Conservation (phyloP, 2,329 filamentous ascomycete genomes). For the Aureobasidium lini region DNA sequence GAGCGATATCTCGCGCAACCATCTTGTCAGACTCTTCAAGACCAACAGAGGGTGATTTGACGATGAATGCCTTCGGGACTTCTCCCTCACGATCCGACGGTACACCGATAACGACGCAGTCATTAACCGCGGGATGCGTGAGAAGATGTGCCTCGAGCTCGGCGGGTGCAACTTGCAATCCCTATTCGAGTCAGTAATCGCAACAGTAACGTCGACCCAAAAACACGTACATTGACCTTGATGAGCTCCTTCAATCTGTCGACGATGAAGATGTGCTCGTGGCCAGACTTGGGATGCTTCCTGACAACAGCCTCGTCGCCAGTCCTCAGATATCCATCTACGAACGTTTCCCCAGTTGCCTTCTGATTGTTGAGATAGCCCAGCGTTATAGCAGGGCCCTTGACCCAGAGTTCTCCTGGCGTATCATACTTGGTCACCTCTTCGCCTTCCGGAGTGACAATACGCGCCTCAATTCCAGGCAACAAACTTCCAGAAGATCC, state of each 20-base stretch:
- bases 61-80: conserved; percentile 57
- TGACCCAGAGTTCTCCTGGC: conserved; percentile 73
- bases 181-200: conserved; percentile 26
- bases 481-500: conserved; percentile 67
- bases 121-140: conserved; percentile 64
- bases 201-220: background rate
- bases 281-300: conserved; percentile 50
- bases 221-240: conserved; percentile 59
- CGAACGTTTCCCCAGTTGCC: conserved; percentile 71
- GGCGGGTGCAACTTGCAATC: conserved; percentile 73
- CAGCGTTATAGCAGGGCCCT: conserved; percentile 66
- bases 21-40: conserved; percentile 46
- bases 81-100: conserved; percentile 57
- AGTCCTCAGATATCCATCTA: conserved; percentile 57
- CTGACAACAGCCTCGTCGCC: conserved; percentile 75
- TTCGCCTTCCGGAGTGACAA: conserved; percentile 60
- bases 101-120: conserved; percentile 71
- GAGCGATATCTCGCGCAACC: conserved; percentile 45
- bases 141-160: conserved; percentile 77
- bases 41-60: conserved; percentile 47
- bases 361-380: conserved; percentile 84
- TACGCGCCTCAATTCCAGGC: conserved; percentile 56
- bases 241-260: conserved; percentile 76
- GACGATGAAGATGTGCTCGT: conserved; percentile 78
- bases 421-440: conserved; percentile 65